These are phyloP conservation scores for Polytrichum formosum DNA, from an alignment of 225 moss, liverwort and hornwort species.

Conservation along the genomic window DNA sequence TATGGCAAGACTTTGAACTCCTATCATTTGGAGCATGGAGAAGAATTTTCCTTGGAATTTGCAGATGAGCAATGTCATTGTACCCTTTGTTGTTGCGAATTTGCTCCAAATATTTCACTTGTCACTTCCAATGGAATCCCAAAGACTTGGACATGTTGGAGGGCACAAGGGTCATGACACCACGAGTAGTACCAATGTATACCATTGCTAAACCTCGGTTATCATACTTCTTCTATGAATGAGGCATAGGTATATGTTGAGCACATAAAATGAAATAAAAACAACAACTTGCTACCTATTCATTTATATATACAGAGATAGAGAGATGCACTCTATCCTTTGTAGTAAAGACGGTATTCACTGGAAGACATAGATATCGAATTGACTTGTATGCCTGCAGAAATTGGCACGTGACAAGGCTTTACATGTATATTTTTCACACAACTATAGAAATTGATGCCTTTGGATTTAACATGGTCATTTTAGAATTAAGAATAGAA, in stretches of 20 bases:
- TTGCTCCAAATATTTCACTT: slow-evolving; percentile 32
- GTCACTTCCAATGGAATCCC: background rate
- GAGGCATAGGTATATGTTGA: background rate
- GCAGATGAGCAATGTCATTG: slow-evolving; percentile 14
- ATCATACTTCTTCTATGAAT: background rate
- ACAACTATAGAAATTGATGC: no score
- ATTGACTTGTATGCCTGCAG: no score
- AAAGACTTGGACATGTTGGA: slow-evolving; percentile 33
- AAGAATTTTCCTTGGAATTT: slow-evolving; percentile 24
- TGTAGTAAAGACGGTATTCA: no score
- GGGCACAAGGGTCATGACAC: slow-evolving; percentile 14
- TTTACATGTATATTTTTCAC: no score
- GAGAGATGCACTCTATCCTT: no score
- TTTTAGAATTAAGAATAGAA: no score
- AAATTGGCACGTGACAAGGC: no score
- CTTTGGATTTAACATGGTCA: no score
- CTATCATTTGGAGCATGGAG: slow-evolving; percentile 30
- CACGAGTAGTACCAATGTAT: slow-evolving; percentile 16
- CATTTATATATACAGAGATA: no score
- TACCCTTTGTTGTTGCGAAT: slow-evolving; percentile 16
- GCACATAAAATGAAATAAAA: no score
- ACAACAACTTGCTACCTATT: no score
- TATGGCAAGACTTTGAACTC: slow-evolving; percentile 23
- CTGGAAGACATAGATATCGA: no score
- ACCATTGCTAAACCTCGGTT: slow-evolving; percentile 14